Evolutionary conservation across 2,329 filamentous ascomycete species (phyloP).

Genomic region (Scedosporium minutisporum): DNA sequence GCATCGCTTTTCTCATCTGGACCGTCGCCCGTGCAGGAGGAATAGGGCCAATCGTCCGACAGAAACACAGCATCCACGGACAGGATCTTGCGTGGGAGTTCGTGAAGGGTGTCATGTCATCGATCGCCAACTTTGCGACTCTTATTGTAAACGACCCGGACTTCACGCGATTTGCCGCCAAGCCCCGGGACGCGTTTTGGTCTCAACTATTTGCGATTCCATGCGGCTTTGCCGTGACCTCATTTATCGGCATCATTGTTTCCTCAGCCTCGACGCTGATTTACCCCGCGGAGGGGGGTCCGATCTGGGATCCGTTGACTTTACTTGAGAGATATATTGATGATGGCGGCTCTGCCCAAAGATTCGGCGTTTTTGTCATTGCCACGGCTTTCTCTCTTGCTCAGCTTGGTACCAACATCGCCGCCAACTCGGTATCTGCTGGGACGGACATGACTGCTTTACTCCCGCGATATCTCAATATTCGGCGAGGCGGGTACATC

Average conservation of each 20-base stretch:
- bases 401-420: conserved; percentile 79
- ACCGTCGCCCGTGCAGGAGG: conserved; percentile 72
- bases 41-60: conserved; percentile 70
- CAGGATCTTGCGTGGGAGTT: conserved; percentile 70
- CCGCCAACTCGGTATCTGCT: conserved; percentile 75
- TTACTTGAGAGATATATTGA: conserved; percentile 59
- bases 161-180: conserved; percentile 73
- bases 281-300: conserved; percentile 38
- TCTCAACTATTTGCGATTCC: conserved; percentile 71
- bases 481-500: conserved; percentile 78
- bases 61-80: conserved; percentile 53
- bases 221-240: conserved; percentile 64
- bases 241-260: conserved; percentile 74
- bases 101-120: conserved; percentile 76
- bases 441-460: conserved; percentile 77
- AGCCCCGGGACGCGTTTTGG: conserved; percentile 68
- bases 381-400: conserved; percentile 63
- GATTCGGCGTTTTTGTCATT: conserved; percentile 70
- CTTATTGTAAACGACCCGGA: conserved; percentile 77
- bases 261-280: conserved; percentile 64
- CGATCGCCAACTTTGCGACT: conserved; percentile 84
- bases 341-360: conserved; percentile 56
- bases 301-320: conserved; percentile 65
- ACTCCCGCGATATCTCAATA: conserved; percentile 70
- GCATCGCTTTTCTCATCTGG: conserved; percentile 82